phyloP scores from a whole-genome alignment of 2,329 filamentous ascomycete species.

The Fusarium concolor region DNA sequence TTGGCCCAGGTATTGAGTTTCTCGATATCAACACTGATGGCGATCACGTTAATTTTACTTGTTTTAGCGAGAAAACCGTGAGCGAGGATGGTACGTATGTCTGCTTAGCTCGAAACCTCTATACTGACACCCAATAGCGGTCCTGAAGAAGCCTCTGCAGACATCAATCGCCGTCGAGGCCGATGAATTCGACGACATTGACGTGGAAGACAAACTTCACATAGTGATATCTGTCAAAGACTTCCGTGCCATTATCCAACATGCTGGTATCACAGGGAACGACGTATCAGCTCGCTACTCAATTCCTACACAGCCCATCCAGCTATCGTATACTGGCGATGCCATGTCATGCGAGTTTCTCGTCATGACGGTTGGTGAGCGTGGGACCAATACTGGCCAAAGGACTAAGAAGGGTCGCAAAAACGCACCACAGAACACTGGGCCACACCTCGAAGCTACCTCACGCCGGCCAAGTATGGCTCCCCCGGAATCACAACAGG shows the following conservation, averaged over 20 bases:
- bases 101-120: not conserved
- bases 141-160: constrained; percentile 82
- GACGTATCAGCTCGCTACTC: constrained; percentile 77
- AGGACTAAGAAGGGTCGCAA: constrained; percentile 62
- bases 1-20: constrained; percentile 82
- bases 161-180: constrained; percentile 82
- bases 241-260: constrained; percentile 81
- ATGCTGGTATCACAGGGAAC: constrained; percentile 77
- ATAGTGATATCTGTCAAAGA: constrained; percentile 86
- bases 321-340: constrained; percentile 76
- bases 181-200: constrained; percentile 80
- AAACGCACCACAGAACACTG: constrained; percentile 48
- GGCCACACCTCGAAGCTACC: constrained; percentile 61
- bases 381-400: constrained; percentile 60
- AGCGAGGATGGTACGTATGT: constrained; percentile 63
- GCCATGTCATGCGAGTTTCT: constrained; percentile 81
- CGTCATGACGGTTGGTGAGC: constrained; percentile 83
- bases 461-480: constrained; percentile 58
- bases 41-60: constrained; percentile 81
- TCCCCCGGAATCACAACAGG: constrained; percentile 50
- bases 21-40: constrained; percentile 81
- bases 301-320: constrained; percentile 75
- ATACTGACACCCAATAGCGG: constrained; percentile 60
- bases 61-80: constrained; percentile 82
- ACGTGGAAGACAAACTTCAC: constrained; percentile 79